Evolutionary conservation across 352 stramenopile genomes (phyloP).

Genomic region (Phytophthora litchii): DNA sequence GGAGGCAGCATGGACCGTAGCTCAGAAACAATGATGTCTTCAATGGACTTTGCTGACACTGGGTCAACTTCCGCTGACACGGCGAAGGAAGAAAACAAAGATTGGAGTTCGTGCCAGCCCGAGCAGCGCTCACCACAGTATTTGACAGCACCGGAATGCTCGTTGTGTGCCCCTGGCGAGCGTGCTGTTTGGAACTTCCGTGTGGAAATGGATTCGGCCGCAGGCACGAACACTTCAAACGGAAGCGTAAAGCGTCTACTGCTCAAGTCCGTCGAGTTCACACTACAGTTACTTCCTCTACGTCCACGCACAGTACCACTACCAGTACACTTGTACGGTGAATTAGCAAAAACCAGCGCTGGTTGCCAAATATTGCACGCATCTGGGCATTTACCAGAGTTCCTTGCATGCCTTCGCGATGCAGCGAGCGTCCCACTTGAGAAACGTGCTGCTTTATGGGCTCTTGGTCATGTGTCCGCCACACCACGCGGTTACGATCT

Average conservation of each 20-base stretch:
- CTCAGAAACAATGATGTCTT: slow-evolving; percentile 62
- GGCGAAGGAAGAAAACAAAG: slow-evolving; percentile 85
- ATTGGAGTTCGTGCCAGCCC: slow-evolving; percentile 88
- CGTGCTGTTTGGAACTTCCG: slow-evolving; percentile 90
- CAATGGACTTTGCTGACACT: slow-evolving; percentile 70
- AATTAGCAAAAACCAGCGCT: slow-evolving; percentile 83
- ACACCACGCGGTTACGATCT: slow-evolving; percentile 83
- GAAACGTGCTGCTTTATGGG: slow-evolving; percentile 86
- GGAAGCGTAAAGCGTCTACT: slow-evolving; percentile 70
- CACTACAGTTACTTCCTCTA: slow-evolving; percentile 80
- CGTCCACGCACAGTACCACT: slow-evolving; percentile 80
- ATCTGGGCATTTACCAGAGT: slow-evolving; percentile 84
- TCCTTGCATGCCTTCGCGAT: slow-evolving; percentile 82
- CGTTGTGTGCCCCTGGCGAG: slow-evolving; percentile 78
- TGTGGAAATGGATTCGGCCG: slow-evolving; percentile 80
- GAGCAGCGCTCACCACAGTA: slow-evolving; percentile 80
- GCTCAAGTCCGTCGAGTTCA: slow-evolving; percentile 92
- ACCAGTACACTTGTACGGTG: slow-evolving; percentile 84
- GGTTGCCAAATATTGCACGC: slow-evolving; percentile 82
- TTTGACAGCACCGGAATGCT: slow-evolving; percentile 70
- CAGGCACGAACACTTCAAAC: slow-evolving; percentile 49
- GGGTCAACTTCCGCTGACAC: slow-evolving; percentile 59
- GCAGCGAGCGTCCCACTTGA: slow-evolving; percentile 83
- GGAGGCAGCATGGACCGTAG: slow-evolving; percentile 56
- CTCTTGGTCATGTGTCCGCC: slow-evolving; percentile 81